Conservation (phyloP, 352 stramenopile species). For the Phytophthora citrophthora region DNA sequence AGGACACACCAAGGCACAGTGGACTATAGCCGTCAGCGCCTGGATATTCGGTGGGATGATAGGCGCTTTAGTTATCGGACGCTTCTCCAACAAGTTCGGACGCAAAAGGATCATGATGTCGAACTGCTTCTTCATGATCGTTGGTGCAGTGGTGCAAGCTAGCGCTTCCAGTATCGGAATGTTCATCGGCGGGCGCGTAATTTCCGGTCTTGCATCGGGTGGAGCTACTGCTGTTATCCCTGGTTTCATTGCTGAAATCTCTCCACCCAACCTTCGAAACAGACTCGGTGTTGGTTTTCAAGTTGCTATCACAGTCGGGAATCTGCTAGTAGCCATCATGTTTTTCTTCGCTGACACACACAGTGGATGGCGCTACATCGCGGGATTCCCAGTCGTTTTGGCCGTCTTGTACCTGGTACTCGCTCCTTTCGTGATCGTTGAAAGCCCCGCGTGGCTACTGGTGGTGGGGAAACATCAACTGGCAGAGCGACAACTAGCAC, state of each 20-base stretch:
- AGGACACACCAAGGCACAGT: conserved; percentile 49
- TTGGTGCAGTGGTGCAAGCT: conserved; percentile 38
- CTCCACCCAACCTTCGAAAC: conserved; percentile 28
- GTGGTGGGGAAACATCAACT: conserved; percentile 21
- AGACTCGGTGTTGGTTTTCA: conserved; percentile 33
- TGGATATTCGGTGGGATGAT: conserved; percentile 46
- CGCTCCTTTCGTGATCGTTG: conserved; percentile 26
- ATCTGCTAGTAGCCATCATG: conserved; percentile 29
- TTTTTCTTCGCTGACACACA: conserved; percentile 34
- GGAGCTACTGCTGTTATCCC: conserved; percentile 29
- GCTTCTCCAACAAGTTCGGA: conserved; percentile 29
- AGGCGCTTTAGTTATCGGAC: conserved; percentile 35
- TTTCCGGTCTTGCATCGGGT: conserved; percentile 33
- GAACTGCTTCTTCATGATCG: conserved; percentile 47
- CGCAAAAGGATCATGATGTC: conserved; percentile 24
- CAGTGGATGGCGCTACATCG: conserved; percentile 26
- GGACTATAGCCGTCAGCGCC: conserved; percentile 50
- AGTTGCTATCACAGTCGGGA: conserved; percentile 31
- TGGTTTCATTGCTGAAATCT: conserved; percentile 38
- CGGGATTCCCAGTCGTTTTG: conserved; percentile 48
- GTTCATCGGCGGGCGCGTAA: conserved; percentile 36
- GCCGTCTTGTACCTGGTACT: conserved; percentile 41
- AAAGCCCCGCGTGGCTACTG: conserved; percentile 35
- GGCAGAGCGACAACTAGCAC: conserved; percentile 25
- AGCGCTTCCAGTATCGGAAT: conserved; percentile 26